phyloP scores from a whole-genome alignment of 495 filamentous ascomycete genomes.

The Xylaria palmicola region DNA sequence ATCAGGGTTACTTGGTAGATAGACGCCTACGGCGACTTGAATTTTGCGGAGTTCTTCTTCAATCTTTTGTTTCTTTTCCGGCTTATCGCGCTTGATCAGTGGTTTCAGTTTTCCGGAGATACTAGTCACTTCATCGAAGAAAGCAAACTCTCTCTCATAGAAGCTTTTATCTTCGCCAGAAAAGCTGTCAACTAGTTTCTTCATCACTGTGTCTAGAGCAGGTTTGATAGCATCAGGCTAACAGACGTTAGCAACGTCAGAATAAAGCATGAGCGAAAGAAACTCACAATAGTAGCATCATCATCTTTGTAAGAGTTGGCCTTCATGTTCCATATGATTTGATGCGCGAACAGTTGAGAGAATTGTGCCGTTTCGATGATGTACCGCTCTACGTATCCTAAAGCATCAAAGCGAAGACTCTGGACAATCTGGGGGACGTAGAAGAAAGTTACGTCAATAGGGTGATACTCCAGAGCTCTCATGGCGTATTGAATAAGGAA shows the following conservation, averaged over 20 bases:
- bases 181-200: conserved; percentile 79
- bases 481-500: conserved; percentile 97
- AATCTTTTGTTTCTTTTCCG: conserved; percentile 98
- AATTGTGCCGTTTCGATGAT: conserved; percentile 94
- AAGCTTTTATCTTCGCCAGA: conserved; percentile 73
- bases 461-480: conserved; percentile 88
- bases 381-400: conserved; percentile 95
- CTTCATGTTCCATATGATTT: conserved; percentile 99
- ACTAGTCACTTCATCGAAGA: conserved; percentile 95
- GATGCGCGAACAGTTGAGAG: conserved; percentile 95
- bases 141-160: conserved; percentile 92
- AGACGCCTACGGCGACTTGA: conserved; percentile 93
- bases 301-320: conserved; percentile 98
- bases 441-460: conserved; percentile 95
- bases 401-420: conserved; percentile 86
- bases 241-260: conserved; percentile 33
- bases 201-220: conserved; percentile 86
- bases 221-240: conserved; percentile 92
- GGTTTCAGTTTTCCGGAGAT: conserved; percentile 95
- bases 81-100: conserved; percentile 86
- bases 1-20: conserved; percentile 95
- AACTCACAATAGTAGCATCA: conserved; percentile 80
- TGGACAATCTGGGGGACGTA: conserved; percentile 98
- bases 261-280: not conserved
- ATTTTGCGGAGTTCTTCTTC: conserved; percentile 98